phyloP scores from a whole-genome alignment of 441 rosid genomes.

The Adansonia grandidieri region DNA sequence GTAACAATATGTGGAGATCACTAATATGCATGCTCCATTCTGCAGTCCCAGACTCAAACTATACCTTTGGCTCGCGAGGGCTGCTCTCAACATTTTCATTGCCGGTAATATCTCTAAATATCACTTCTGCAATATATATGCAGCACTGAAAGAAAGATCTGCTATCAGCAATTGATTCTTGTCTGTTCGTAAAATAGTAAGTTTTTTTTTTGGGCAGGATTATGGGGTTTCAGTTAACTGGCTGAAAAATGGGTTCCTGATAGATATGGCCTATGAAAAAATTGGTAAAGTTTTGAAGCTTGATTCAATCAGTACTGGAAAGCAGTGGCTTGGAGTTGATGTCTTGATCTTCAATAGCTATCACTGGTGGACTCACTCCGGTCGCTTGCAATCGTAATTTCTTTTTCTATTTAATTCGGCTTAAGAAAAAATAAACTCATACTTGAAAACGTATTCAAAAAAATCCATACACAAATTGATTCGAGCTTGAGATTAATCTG shows the following conservation, averaged over 20 bases:
- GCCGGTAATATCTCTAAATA: conserved; percentile 47
- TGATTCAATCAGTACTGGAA: conserved; percentile 48
- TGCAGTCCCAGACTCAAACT: conserved; percentile 37
- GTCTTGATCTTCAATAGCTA: conserved; percentile 57
- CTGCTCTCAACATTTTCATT: conserved; percentile 42
- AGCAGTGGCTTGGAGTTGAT: conserved; percentile 47
- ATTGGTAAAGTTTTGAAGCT: conserved; percentile 50
- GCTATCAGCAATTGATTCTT: not conserved
- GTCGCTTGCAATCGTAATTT: conserved; percentile 39
- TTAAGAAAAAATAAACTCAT: no score
- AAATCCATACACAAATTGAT: no score
- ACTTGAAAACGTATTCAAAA: no score
- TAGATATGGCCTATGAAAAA: conserved; percentile 44
- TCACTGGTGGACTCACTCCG: conserved; percentile 59
- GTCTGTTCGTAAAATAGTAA: not conserved
- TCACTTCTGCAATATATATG: not conserved
- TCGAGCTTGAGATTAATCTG: no score
- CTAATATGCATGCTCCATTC: conserved; percentile 54
- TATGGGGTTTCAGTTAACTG: conserved; percentile 39
- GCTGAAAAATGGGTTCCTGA: conserved; percentile 51
- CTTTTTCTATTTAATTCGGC: not conserved
- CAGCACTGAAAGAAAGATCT: not conserved
- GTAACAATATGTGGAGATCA: conserved; percentile 60
- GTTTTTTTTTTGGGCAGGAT: conserved; percentile 35
- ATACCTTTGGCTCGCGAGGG: conserved; percentile 23